phyloP scores from a whole-genome alignment of 306 rosid genomes.

The Dryas alaskensis region DNA sequence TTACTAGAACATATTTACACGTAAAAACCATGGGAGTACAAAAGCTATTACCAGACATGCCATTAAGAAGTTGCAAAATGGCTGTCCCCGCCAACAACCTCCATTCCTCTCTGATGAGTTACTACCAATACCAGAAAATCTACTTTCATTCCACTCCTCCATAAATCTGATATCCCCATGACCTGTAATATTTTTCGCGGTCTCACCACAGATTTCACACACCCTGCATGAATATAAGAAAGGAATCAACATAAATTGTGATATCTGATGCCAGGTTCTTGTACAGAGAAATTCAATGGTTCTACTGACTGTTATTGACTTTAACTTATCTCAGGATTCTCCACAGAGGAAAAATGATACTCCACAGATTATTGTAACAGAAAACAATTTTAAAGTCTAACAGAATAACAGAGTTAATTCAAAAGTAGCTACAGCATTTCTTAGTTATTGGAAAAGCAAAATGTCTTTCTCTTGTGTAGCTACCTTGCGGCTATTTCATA shows the following conservation, averaged over 20 bases:
- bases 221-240: slow-evolving; percentile 38
- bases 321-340: neutral
- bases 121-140: slow-evolving; percentile 28
- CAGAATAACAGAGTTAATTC: neutral
- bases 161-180: slow-evolving; percentile 49
- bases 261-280: slow-evolving; percentile 10
- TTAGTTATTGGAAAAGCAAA: neutral
- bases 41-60: slow-evolving; percentile 93
- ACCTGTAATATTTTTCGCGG: slow-evolving; percentile 60
- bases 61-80: slow-evolving; percentile 97
- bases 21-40: slow-evolving; percentile 95
- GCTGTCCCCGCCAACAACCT: slow-evolving; percentile 85
- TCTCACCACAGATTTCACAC: slow-evolving; percentile 88
- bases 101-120: slow-evolving; percentile 40
- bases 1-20: slow-evolving; percentile 75
- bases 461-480: neutral
- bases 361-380: neutral
- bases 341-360: neutral
- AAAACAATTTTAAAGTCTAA: neutral
- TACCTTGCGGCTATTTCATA: neutral
- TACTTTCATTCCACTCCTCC: slow-evolving; percentile 85
- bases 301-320: neutral
- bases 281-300: neutral
- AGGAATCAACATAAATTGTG: slow-evolving; percentile 11
- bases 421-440: neutral